Evolutionary conservation across 2,329 filamentous ascomycete genomes (phyloP), one percentile per base, ranked within the genome.

Genomic region (Ceratocystis alfenasii): DNA sequence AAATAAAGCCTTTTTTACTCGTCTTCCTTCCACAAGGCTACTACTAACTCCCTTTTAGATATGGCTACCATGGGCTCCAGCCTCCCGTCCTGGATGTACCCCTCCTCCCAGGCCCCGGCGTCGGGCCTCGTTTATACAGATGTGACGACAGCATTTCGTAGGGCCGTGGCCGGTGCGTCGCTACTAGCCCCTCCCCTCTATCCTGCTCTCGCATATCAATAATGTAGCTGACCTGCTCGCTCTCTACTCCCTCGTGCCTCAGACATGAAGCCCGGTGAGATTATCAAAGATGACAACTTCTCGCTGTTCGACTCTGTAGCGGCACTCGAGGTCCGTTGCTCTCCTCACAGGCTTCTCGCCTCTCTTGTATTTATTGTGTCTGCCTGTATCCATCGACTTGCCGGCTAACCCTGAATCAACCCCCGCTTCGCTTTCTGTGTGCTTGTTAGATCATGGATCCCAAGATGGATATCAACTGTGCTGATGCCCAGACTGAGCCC

Each of bases 401-500:
- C 44, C 17, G 41, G 53, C 55, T 33, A 30, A 46, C 28, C 33
- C 5, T 60, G n/a, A 61, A 50, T 5, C 17, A 61, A n/a, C 33
- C 33, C 8, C 53, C 53, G 12, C 12, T 22, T 17, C 22, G 28
- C 28, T n/a, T 59, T 28, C 25, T 59, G 55, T 59, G 55, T 15
- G n/a, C 28, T 8, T 59, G 55, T 8, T 60, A 99, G 94, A 96
- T 99, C 71, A 96, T 96, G 90, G 94, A 99, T 73, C 87, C 89
- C 0, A 99, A 97, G 76, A 99, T 99, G 94, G 94, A 99, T 75
- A 96, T 90, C 73, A 94, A 94, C 33, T 91, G 87, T 70, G 79
- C 95, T 5, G 81, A 84, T 22, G 84, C 87, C 6, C 88, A 87
- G 36, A 90, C 96, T 72, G 85, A 86, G n/a, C 82, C 93, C 44